A percentile compares a stretch with the other conserved stretches of the same genome.
phyloP scores from a whole-genome alignment of 2,329 filamentous ascomycete species.

The Penicillium sp. region DNA sequence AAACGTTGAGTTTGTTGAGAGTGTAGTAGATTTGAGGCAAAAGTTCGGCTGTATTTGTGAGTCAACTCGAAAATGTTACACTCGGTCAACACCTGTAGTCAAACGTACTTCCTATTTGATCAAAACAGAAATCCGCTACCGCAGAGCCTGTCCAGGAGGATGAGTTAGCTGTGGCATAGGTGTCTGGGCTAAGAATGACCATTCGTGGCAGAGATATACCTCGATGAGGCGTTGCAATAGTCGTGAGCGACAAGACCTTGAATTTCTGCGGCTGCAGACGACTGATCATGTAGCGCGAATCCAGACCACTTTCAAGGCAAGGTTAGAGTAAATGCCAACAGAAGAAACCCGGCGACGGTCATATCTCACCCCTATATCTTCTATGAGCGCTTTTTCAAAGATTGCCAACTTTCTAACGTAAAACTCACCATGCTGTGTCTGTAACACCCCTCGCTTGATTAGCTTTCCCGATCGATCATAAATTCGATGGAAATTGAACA shows the following conservation, averaged over 20 bases:
- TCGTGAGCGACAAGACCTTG: constrained; percentile 66
- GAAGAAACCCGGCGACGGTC: constrained; percentile 2
- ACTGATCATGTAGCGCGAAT: constrained; percentile 60
- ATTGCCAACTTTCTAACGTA: neutral
- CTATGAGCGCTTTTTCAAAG: constrained; percentile 1
- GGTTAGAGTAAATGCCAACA: constrained; percentile 7
- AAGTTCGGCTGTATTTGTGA: constrained; percentile 42
- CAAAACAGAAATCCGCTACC: constrained; percentile 57
- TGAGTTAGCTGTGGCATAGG: neutral
- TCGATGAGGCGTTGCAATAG: constrained; percentile 57
- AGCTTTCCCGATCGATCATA: neutral
- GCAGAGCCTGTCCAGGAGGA: constrained; percentile 44
- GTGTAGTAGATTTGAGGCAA: constrained; percentile 52
- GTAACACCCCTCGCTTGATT: neutral
- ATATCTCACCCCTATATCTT: constrained; percentile 29
- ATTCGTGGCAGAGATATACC: constrained; percentile 27
- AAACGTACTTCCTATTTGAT: constrained; percentile 49
- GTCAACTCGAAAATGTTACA: neutral
- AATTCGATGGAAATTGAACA: constrained; percentile 21
- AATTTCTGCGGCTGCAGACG: constrained; percentile 56
- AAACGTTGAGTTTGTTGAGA: constrained; percentile 49
- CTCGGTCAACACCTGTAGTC: neutral
- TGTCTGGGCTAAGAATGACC: no score
- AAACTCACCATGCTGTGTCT: constrained; percentile 46
- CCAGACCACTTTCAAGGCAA: constrained; percentile 47